Conservation (phyloP, 306 rosid genomes). For the Arachis hypogaea region DNA sequence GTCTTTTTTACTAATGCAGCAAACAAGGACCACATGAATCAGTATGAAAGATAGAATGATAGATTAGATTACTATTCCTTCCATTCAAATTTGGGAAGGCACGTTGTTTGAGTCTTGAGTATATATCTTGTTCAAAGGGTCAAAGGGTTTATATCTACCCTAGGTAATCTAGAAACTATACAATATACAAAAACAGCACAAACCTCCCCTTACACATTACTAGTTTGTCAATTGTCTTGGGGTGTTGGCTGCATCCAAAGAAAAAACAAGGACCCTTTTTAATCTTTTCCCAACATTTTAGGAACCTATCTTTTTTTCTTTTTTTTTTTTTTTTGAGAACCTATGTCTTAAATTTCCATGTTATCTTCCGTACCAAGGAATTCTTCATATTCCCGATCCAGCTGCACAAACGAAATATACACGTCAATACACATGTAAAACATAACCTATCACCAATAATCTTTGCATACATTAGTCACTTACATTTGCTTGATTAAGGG, state of each 20-base stretch:
- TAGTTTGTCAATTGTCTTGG: not conserved
- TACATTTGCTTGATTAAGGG: constrained; percentile 74
- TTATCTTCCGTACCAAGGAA: constrained; percentile 58
- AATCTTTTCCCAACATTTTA: constrained; percentile 8
- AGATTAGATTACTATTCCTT: not conserved
- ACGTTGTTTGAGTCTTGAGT: constrained; percentile 1
- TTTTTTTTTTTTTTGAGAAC: not conserved
- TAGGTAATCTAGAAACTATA: constrained; percentile 59
- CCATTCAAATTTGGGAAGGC: constrained; percentile 25
- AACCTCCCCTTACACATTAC: constrained; percentile 19
- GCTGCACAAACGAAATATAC: constrained; percentile 53
- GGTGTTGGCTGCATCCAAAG: constrained; percentile 13
- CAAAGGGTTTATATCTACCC: constrained; percentile 26
- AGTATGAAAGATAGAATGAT: not conserved
- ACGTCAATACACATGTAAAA: constrained; percentile 31
- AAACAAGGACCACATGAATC: not conserved
- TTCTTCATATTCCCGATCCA: constrained; percentile 74
- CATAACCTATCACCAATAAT: constrained; percentile 2
- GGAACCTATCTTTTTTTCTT: constrained; percentile 8
- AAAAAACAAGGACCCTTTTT: constrained; percentile 2
- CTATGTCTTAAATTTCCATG: constrained; percentile 47
- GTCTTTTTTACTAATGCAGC: not conserved
- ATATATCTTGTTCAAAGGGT: constrained; percentile 31
- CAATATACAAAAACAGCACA: constrained; percentile 41
- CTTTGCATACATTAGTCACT: constrained; percentile 12